These are phyloP conservation scores for Allium cepa DNA, from an alignment of 106 monocot genomes.

Conservation along the genomic window DNA sequence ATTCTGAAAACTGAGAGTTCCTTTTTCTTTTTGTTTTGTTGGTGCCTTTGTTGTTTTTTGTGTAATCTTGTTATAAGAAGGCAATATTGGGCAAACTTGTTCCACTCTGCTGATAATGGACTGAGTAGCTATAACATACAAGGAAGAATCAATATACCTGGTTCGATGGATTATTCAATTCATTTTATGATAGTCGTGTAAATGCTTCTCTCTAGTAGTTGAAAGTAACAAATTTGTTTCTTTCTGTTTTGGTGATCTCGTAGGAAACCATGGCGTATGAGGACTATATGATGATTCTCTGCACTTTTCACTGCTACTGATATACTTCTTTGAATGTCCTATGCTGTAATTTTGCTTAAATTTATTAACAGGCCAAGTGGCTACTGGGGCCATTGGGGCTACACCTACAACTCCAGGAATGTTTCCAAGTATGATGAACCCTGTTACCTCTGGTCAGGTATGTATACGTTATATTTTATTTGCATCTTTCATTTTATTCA, in stretches of 20 bases:
- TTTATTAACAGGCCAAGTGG: slow-evolving; percentile 65
- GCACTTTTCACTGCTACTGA: slow-evolving; percentile 12
- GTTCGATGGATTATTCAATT: slow-evolving; percentile 83
- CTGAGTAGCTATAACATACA: neutral
- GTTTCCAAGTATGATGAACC: slow-evolving; percentile 57
- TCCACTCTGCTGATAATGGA: slow-evolving; percentile 70
- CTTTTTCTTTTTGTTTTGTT: slow-evolving; percentile 82
- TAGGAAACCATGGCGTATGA: slow-evolving; percentile 11
- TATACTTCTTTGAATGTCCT: slow-evolving; percentile 12
- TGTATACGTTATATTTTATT: neutral
- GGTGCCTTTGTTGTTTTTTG: slow-evolving; percentile 78
- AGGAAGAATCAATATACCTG: slow-evolving; percentile 19
- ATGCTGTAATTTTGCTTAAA: slow-evolving; percentile 35
- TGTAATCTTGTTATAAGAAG: slow-evolving; percentile 79
- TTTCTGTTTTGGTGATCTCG: slow-evolving; percentile 22
- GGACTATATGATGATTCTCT: slow-evolving; percentile 24
- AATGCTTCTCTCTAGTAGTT: slow-evolving; percentile 29
- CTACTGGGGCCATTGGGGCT: slow-evolving; percentile 68
- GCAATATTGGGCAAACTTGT: slow-evolving; percentile 78
- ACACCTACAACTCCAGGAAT: slow-evolving; percentile 70
- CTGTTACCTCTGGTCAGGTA: slow-evolving; percentile 66
- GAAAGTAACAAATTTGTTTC: slow-evolving; percentile 22
- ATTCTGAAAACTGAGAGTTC: slow-evolving; percentile 58
- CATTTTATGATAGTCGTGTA: slow-evolving; percentile 53
- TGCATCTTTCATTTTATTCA: too few species aligned